Percentiles rank a stretch among this genome's conserved stretches.
Conservation (phyloP, 176 grass and related monocot species). For the Triticum dicoccoides region DNA sequence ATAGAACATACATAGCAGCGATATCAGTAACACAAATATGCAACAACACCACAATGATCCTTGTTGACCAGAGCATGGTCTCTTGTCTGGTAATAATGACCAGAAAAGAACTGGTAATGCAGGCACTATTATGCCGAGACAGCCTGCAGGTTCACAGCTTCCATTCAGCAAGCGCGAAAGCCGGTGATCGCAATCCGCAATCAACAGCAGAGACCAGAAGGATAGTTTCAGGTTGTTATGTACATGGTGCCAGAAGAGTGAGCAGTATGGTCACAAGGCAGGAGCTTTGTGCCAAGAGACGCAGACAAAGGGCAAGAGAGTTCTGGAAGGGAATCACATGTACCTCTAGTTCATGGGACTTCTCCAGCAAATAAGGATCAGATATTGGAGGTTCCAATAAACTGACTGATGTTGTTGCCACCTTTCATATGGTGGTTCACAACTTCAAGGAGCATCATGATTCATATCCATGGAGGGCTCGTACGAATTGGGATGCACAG, state of each 20-base stretch:
- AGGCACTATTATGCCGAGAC: background rate
- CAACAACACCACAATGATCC: background rate
- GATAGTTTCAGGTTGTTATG: background rate
- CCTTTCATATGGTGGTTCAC: slow-evolving; percentile 24
- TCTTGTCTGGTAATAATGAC: slow-evolving; percentile 9
- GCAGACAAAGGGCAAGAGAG: background rate
- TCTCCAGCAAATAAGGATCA: slow-evolving; percentile 17
- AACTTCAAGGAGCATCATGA: slow-evolving; percentile 11
- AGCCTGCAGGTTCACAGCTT: background rate
- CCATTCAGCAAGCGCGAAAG: background rate
- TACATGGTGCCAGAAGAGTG: slow-evolving; percentile 4
- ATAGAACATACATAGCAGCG: background rate
- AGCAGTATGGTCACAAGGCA: background rate
- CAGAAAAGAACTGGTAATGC: background rate
- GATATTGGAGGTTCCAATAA: background rate
- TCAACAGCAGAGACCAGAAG: background rate
- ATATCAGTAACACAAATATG: background rate
- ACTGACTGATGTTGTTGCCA: background rate
- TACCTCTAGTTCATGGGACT: background rate
- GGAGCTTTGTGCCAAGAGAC: background rate
- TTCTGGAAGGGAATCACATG: slow-evolving; percentile 11
- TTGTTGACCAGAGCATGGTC: background rate
- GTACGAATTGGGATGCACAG: background rate
- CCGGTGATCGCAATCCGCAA: background rate
- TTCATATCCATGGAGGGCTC: slow-evolving; percentile 48